phyloP scores from a whole-genome alignment of 2,329 filamentous ascomycete species.

The Pseudogymnoascus sp. region DNA sequence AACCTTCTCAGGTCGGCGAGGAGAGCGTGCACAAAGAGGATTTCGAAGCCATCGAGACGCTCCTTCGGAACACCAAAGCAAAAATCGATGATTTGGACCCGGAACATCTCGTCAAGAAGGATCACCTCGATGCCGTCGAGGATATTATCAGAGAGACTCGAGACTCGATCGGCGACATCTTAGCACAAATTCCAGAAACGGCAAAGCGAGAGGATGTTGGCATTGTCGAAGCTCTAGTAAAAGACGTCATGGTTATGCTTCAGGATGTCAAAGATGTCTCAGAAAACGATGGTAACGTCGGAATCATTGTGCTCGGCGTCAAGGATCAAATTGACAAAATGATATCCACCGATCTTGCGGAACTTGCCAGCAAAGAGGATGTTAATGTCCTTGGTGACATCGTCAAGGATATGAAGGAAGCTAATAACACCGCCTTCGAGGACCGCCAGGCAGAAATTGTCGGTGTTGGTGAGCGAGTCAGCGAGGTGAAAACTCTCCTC shows the following conservation, averaged over 20 bases:
- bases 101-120: conserved; percentile 60
- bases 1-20: conserved; percentile 21
- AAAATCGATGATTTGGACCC: conserved; percentile 77
- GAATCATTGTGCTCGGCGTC: conserved; percentile 74
- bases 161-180: conserved; percentile 59
- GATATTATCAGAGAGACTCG: conserved; percentile 66
- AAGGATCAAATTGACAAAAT: conserved; percentile 71
- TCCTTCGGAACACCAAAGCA: conserved; percentile 81
- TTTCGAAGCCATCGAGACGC: conserved; percentile 80
- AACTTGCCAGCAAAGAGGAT: conserved; percentile 68
- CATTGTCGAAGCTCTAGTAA: conserved; percentile 67
- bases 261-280: conserved; percentile 66
- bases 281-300: conserved; percentile 76
- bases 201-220: conserved; percentile 73
- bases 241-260: conserved; percentile 65
- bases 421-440: conserved; percentile 71
- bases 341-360: conserved; percentile 59
- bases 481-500: conserved; percentile 68
- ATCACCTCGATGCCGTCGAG: conserved; percentile 45
- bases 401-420: conserved; percentile 63
- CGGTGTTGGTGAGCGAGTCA: conserved; percentile 67
- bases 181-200: conserved; percentile 58
- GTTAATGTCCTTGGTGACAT: conserved; percentile 60
- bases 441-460: conserved; percentile 78
- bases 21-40: conserved; percentile 69